Evolutionary conservation across 1,284 basidiomycete species (phyloP).

Genomic region (Sphagnurus paluster): DNA sequence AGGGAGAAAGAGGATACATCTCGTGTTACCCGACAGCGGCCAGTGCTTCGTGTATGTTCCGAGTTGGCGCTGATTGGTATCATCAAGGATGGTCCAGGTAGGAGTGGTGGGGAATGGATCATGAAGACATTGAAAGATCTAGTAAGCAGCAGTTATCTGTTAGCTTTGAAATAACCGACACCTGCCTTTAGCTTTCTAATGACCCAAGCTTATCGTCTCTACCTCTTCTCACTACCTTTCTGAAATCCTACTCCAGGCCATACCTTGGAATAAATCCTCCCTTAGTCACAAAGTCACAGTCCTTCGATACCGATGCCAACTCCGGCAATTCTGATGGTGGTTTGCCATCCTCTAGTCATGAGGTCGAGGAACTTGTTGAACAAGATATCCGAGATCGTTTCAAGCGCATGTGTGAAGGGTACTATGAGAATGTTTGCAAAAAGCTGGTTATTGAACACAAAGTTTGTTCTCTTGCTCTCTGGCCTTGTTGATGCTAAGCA

Average conservation of each 20-base stretch:
- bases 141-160: slow-evolving; percentile 46
- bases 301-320: slow-evolving; percentile 49
- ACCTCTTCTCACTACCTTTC: slow-evolving; percentile 80
- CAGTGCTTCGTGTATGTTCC: slow-evolving; percentile 82
- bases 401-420: slow-evolving; percentile 90
- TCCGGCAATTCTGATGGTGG: slow-evolving; percentile 36
- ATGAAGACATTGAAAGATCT: slow-evolving; percentile 82
- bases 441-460: slow-evolving; percentile 91
- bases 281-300: slow-evolving; percentile 54
- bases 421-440: slow-evolving; percentile 90
- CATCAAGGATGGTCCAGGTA: slow-evolving; percentile 62
- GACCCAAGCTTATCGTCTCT: slow-evolving; percentile 86
- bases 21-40: slow-evolving; percentile 81
- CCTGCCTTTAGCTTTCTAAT: slow-evolving; percentile 67
- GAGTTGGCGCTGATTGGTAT: slow-evolving; percentile 90
- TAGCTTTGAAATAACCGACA: slow-evolving; percentile 2
- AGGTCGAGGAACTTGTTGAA: slow-evolving; percentile 77
- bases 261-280: slow-evolving; percentile 74
- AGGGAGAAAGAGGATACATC: slow-evolving; percentile 91
- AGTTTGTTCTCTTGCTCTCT: slow-evolving; percentile 44
- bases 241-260: slow-evolving; percentile 81
- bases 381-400: slow-evolving; percentile 86
- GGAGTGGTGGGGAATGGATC: slow-evolving; percentile 84
- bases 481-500: slow-evolving; percentile 10
- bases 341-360: slow-evolving; percentile 45